Evolutionary conservation across 768 basidiomycete genomes (phyloP).

Genomic region (Suillus decipiens): DNA sequence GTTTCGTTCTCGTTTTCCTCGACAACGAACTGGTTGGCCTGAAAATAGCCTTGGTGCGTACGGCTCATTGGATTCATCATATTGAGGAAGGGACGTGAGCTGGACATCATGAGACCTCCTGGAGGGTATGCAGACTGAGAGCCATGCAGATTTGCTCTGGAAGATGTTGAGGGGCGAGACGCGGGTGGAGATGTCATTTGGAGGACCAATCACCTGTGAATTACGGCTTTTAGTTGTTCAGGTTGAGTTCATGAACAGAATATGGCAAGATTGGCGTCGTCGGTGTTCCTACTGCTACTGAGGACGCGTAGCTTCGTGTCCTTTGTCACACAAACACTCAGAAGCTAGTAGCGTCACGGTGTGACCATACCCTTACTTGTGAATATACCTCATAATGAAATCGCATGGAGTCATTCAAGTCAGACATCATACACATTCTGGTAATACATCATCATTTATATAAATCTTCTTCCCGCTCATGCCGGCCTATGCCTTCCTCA

Average conservation of each 20-base stretch:
- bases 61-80: slow-evolving; percentile 82
- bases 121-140: slow-evolving; percentile 34
- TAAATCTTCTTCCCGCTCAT: not conserved
- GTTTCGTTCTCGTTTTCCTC: slow-evolving; percentile 68
- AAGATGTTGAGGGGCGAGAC: slow-evolving; percentile 20
- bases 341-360: slow-evolving; percentile 19
- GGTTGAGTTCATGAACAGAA: slow-evolving; percentile 13
- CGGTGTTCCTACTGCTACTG: slow-evolving; percentile 9
- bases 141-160: slow-evolving; percentile 20
- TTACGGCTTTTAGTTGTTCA: not conserved
- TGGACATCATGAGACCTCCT: slow-evolving; percentile 38
- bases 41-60: slow-evolving; percentile 72
- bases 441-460: not conserved
- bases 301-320: slow-evolving; percentile 5
- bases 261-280: slow-evolving; percentile 16
- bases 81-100: slow-evolving; percentile 76
- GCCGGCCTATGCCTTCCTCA: slow-evolving; percentile 5
- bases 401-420: not conserved
- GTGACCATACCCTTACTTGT: slow-evolving; percentile 16
- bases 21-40: slow-evolving; percentile 66
- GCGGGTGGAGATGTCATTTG: slow-evolving; percentile 14
- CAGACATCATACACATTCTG: slow-evolving; percentile 11
- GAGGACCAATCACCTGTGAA: not conserved
- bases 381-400: not conserved
- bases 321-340: slow-evolving; percentile 8